Conservation (phyloP, 108 stramenopile species). For the Asterionellopsis glacialis region DNA sequence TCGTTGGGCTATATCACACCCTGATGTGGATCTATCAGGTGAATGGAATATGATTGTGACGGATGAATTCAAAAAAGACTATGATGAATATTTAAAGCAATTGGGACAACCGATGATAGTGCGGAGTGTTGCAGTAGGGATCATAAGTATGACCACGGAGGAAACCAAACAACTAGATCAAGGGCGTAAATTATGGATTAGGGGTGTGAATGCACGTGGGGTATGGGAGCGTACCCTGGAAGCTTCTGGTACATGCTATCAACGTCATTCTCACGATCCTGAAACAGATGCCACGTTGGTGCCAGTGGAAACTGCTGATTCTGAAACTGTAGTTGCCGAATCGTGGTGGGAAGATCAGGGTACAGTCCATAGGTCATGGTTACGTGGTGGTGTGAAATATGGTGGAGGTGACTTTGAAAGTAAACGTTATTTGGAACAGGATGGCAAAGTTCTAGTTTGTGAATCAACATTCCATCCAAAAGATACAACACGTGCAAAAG, state of each 20-base stretch:
- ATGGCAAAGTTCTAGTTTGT: conserved; percentile 51
- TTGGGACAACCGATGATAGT: conserved; percentile 78
- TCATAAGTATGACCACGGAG: conserved; percentile 68
- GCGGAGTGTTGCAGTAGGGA: conserved; percentile 56
- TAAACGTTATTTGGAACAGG: conserved; percentile 53
- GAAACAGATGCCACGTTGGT: conserved; percentile 9
- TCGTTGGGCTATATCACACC: conserved; percentile 44
- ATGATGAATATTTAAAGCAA: conserved; percentile 60
- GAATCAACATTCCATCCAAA: conserved; percentile 68
- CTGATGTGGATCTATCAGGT: conserved; percentile 57
- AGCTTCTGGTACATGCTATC: conserved; percentile 32
- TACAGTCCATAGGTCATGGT: conserved; percentile 60
- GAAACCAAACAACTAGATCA: conserved; percentile 53
- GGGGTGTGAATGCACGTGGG: conserved; percentile 64
- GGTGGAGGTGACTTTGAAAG: conserved; percentile 75
- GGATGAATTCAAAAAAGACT: conserved; percentile 63
- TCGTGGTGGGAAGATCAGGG: conserved; percentile 78
- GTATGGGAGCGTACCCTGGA: conserved; percentile 73
- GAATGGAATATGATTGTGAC: conserved; percentile 66
- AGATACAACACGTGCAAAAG: conserved; percentile 34
- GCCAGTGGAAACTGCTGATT: conserved; percentile 53
- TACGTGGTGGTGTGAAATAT: conserved; percentile 63
- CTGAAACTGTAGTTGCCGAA: conserved; percentile 59
- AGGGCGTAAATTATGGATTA: conserved; percentile 51
- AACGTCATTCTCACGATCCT: conserved; percentile 17